phyloP scores from a whole-genome alignment of 805 yeast species.

The Suhomyces tanzawaensis region DNA sequence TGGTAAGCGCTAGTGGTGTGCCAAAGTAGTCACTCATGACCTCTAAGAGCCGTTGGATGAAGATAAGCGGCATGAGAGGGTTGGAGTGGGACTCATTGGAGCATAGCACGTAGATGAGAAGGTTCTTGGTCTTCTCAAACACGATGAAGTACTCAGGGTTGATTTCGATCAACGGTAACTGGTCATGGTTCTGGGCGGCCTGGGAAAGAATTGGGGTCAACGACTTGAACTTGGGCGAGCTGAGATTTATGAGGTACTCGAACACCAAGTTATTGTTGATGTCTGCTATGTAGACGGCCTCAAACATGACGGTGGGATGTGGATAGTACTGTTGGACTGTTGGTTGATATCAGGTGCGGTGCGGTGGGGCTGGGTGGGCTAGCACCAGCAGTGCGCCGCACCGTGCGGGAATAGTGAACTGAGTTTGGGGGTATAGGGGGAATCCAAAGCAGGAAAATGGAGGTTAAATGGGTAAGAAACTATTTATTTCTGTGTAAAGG shows the following conservation, averaged over 20 bases:
- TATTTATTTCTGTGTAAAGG: too few relatives aligned
- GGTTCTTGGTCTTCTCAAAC: slow-evolving; percentile 19
- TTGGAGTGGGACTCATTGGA: slow-evolving; percentile 26
- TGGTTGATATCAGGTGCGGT: too few relatives aligned
- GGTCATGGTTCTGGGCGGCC: slow-evolving; percentile 7
- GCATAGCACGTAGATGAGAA: slow-evolving; percentile 30
- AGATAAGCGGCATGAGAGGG: slow-evolving; percentile 55
- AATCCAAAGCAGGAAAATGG: too few relatives aligned
- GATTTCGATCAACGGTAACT: slow-evolving; percentile 26
- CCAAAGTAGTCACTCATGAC: slow-evolving; percentile 60
- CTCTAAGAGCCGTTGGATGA: slow-evolving; percentile 49
- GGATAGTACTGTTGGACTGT: neutral
- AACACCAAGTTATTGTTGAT: slow-evolving; percentile 30
- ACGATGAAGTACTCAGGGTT: slow-evolving; percentile 30
- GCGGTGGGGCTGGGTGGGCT: too few relatives aligned
- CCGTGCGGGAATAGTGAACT: too few relatives aligned
- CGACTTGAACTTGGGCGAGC: slow-evolving; percentile 33
- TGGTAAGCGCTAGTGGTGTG: slow-evolving; percentile 50
- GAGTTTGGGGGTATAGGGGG: too few relatives aligned
- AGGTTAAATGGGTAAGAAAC: too few relatives aligned
- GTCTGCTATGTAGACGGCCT: slow-evolving; percentile 44
- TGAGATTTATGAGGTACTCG: slow-evolving; percentile 32
- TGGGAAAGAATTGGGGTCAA: slow-evolving; percentile 16
- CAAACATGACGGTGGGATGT: slow-evolving; percentile 27
- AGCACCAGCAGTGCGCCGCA: too few relatives aligned